Base-by-base conservation (phyloP, 192 early-diverging fungal genomes). In the Rhizophlyctis rosea region DNA sequence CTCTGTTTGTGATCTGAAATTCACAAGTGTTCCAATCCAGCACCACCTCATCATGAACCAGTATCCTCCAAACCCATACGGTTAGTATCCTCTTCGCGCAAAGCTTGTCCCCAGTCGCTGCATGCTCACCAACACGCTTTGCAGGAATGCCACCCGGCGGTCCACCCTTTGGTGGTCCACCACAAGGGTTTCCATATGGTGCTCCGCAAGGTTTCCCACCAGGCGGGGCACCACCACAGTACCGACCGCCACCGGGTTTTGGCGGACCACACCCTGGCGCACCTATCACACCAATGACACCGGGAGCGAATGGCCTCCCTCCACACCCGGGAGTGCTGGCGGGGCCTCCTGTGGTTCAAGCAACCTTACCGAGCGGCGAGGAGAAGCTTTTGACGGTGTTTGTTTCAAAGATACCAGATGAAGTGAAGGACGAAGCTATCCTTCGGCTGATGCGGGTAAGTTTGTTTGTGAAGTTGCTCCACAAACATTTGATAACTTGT, bases 331-430 rank as follows among this genome's bases (percentile, higher is more conserved):
- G 7, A 18, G 39, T 44, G 7, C 7, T 18, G 39, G 39, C 39
- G 39, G 39, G 18, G 18, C 39, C 39, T 7, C 39, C 7, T 44
- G 7, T 18, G 39, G 39, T 44, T 44, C 18, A 13, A 18, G 7
- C 39, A 18, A 44, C 18, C 18, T 13, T 44, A 18, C 39, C 39
- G 7, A 18, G 39, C 39, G 9, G 54, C n/a, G 74, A 74, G 24
- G 84, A 87, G 25, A 89, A 87, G 62, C 69, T 88, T 47, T 84
- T 82, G 16, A 89, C 86, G 5, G 56, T 90, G 5, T 91, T 87
- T 65, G 81, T 91, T 49, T 84, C 83, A 30, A 76, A 76, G 3
- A 91, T 90, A 57, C 71, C 85, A 2, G 78, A 87, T 18, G 89
- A 88, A 1, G 76, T 90, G 11, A 76, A 67, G 33, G 87, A 91